Base-by-base conservation (phyloP, 2,329 filamentous ascomycete species). In the Acrodontium crateriforme region DNA sequence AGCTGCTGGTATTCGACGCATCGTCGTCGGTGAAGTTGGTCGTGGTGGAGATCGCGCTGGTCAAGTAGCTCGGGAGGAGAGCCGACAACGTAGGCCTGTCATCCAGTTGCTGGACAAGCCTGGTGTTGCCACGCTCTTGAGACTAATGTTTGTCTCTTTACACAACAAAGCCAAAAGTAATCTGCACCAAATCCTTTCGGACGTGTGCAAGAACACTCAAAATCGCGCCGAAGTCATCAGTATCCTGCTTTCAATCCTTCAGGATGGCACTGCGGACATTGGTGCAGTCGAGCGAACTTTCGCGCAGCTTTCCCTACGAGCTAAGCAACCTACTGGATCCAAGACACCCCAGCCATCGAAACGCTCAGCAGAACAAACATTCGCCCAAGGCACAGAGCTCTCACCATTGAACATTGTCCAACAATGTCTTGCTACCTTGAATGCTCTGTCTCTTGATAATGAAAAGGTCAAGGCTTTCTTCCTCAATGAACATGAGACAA, bases 31-130 rank as follows among this genome's bases (percentile, higher is more conserved):
- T 22, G 28, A 34, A n/a, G 25, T 33, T 10, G 32, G 18, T 17
- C 38, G 38, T 16, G 25, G 30, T 18, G 20, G 20, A 5, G 10
- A 22, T 12, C 58, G 53, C 11, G 16, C 24, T 15, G 29, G 26
- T 9, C 23, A 26, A 17, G 25, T 17, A 17, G 36, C 31, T 16
- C 38, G 37, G 9, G 42, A 47, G 24, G 64, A 30, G 60, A 62
- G 24, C 54, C 55, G 32, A 19, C 77, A 79, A 45, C 74, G 81
- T 32, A 78, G 80, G 36, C 76, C 82, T 13, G 79, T 91, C 32
- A 80, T 93, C 14, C 89, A 98, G 52, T 93, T 98, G 78, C 71
- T 98, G 16, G 89, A 98, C 55, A 94, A 93, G 57, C 71, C 85
- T 25, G 89, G 91, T 15, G 77, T 98, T 40, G 89, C 91, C 15